Evolutionary conservation across 306 rosid genomes (phyloP), one percentile per base, ranked within the genome.

Genomic region (Rosa lucieae): DNA sequence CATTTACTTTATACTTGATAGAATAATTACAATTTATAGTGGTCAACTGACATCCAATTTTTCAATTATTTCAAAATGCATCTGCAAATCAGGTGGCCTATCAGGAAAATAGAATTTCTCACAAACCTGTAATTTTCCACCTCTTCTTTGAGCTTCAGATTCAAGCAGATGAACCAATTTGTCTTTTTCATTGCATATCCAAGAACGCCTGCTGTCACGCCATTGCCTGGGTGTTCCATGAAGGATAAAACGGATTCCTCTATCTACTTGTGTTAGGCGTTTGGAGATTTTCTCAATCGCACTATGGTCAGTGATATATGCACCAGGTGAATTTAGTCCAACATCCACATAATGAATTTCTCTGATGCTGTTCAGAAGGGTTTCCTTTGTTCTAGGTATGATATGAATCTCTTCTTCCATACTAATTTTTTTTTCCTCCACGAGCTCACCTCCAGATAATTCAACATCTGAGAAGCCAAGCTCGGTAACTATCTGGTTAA

Each of bases 181-280:
- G 21, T 91, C 92, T 71, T 89, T 92, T 59, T 92, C 99, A 62
- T 78, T 51, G 48, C 79, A 42, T 52, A 94, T 89, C 97, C 97
- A 94, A 39, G 77, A 67, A n/a, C 97, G 85, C 52, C 71, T 67
- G 17, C 52, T 73, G 82, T 94, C 97, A 65, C 82, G 17, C 99
- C 99, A 94, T 80, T 91, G 99, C 79, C 95, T 87, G 0, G 97
- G 97, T 8, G 99, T 91, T 69, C 99, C 99, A n/a, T 94, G 97
- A 80, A 94, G 91, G 51, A 88, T 35, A 74, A 94, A 87, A 20
- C 88, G 83, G 55, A 94, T 46, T 77, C 74, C 79, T 46, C 58
- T 21, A 14, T 81, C 79, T 82, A 81, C 87, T 83, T 83, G 82
- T 42, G 49, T 72, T 21, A 92, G 79, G 78, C 80, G 69, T 44